Evolutionary conservation across 305 asterid genomes (phyloP), one percentile per base, ranked within the genome.

Genomic region (Fraxinus sp.): DNA sequence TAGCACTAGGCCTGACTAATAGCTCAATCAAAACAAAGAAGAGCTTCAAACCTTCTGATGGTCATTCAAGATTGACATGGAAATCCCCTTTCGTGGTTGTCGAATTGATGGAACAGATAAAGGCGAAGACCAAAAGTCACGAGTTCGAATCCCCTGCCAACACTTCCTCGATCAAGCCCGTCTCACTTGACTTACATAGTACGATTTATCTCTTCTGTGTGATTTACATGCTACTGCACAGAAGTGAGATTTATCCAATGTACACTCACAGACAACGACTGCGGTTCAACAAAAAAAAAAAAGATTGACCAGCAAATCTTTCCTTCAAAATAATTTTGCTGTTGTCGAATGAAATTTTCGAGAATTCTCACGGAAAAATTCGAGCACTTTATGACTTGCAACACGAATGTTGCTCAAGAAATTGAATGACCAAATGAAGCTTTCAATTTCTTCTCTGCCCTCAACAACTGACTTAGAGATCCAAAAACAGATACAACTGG

Each of bases 371-470:
- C 98, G 88, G 84, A 96, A 94, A 85, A 82, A 88, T 74, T 94
- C 98, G 55, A 96, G 94, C 91, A 87, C 90, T 85, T 93, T 89
- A 90, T 96, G 99, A 86, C 90, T 89, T 78, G 93, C 97, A 81
- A 89, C 95, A 49, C 93, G 92, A 2, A 97, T 96, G 85, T 92
- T 93, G 66, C 94, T 97, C 93, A 80, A 10, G 22, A 86, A 90
- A 37, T 39, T 1, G n/a, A 85, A 72, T 18, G 39, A 66, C 57
- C 1, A 73, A 30, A 82, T 0, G 16, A 57, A 9, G 26, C 30
- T 0, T 46, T 49, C 41, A 33, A 3, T 26, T 26, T 43, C 18
- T 52, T 49, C 32, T 37, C 62, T 79, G 74, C 33, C 57, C 46
- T 16, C 32, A 70, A 57, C 16, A 80, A 78, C 57, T 14, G 28